Base-by-base conservation (phyloP, 257 asterid species). In the Scutellaria baicalensis region DNA sequence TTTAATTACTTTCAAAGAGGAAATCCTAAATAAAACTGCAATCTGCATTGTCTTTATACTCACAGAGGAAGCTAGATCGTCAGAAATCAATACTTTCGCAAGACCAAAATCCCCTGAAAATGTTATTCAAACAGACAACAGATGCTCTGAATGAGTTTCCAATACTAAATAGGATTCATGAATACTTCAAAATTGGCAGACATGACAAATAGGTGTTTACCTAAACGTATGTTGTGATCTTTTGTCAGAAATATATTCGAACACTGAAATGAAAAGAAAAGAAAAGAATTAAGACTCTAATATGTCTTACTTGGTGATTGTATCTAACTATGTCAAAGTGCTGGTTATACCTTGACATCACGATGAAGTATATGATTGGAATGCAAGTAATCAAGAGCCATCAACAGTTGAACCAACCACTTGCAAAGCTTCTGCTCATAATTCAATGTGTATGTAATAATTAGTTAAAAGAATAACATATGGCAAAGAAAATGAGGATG, bases 361-460 rank as follows among this genome's bases (percentile, higher is more conserved):
- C 99, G 97, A 79, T 94, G 99, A 69, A 94, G 92, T 71, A 94
- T 85, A 77, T 89, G 92, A 78, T 91, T 88, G 47, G 77, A 51
- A 64, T 91, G 99, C 92, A 94, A 75, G 86, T 94, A 88, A 78
- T 94, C 96, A 64, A 94, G 96, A 8, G 99, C 99, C 96, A 89
- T 75, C 82, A 91, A 77, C 74, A 94, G 84, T 76, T 94, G 99
- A 77, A 94, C 95, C 56, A 94, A 78, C 98, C 99, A 94, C 81
- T 83, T 91, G 83, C 99, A 94, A 64, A 91, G 96, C 70, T 88
- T 91, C 99, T 94, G 98, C 33, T 70, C 60, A 74, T 72, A 55
- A 67, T 75, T 72, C 45, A 71, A 77, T 6, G 69, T 68, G 9
- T 12, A 69, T 40, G 43, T 56, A 61, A 50, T 59, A 65, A 31